These are phyloP conservation scores for Epichloe aotearoae DNA, from an alignment of 2,329 filamentous ascomycete species.

Conservation along the genomic window DNA sequence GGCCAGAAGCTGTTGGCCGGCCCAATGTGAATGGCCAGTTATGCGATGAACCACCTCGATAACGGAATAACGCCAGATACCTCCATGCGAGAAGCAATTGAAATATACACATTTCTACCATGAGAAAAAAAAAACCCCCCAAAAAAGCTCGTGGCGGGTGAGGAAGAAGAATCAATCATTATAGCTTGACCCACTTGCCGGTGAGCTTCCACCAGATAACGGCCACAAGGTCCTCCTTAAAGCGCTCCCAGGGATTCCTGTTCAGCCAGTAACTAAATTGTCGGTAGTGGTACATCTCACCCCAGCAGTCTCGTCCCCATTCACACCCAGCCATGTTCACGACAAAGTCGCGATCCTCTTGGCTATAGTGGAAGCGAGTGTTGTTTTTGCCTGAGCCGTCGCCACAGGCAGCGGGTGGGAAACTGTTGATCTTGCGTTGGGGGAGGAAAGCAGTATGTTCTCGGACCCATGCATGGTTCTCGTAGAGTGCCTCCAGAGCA, in stretches of 20 bases:
- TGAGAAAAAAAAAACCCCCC: not conserved
- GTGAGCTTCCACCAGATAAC: constrained; percentile 51
- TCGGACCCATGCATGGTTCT: constrained; percentile 82
- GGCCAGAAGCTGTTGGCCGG: not conserved
- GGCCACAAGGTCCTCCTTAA: constrained; percentile 53
- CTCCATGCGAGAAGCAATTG: not conserved
- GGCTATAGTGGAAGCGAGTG: constrained; percentile 69
- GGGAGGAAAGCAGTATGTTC: constrained; percentile 74
- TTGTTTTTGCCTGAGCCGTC: constrained; percentile 54
- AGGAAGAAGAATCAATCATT: not conserved
- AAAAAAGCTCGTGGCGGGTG: not conserved
- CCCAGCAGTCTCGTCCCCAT: constrained; percentile 95
- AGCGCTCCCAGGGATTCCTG: constrained; percentile 65
- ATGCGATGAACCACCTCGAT: not conserved
- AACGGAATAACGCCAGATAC: not conserved
- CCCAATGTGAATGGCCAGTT: not conserved
- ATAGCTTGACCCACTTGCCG: constrained; percentile 46
- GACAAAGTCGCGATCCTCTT: constrained; percentile 77
- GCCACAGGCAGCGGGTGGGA: constrained; percentile 78
- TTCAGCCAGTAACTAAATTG: constrained; percentile 86
- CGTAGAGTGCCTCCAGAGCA: constrained; percentile 83
- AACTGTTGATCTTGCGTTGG: constrained; percentile 88
- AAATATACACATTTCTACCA: not conserved
- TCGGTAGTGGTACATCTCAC: constrained; percentile 92
- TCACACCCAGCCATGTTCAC: constrained; percentile 99